phyloP scores from a whole-genome alignment of 352 stramenopile genomes.

The Phytophthora aleatoria region DNA sequence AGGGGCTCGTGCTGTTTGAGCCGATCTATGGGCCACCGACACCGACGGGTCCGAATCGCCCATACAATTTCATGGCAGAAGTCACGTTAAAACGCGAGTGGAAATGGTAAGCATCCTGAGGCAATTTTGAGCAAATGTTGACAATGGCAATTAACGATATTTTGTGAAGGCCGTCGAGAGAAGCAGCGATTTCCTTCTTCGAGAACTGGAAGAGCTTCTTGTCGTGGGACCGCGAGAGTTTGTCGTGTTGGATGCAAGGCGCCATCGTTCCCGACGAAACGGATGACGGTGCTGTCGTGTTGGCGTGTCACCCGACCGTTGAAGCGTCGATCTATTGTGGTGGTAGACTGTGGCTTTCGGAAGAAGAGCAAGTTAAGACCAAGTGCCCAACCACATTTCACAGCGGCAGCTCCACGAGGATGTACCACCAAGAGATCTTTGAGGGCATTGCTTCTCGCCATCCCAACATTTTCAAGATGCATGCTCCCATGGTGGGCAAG shows the following conservation, averaged over 20 bases:
- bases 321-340: slow-evolving; percentile 43
- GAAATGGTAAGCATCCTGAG: slow-evolving; percentile 26
- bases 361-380: slow-evolving; percentile 15
- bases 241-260: slow-evolving; percentile 37
- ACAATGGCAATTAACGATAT: too few species aligned
- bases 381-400: slow-evolving; percentile 42
- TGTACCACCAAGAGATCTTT: slow-evolving; percentile 33
- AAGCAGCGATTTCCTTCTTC: slow-evolving; percentile 36
- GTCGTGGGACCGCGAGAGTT: slow-evolving; percentile 43
- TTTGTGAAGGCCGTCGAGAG: slow-evolving; percentile 28
- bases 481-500: slow-evolving; percentile 23
- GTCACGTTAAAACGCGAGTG: slow-evolving; percentile 32
- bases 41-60: background rate
- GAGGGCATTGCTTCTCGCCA: slow-evolving; percentile 21
- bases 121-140: too few species aligned
- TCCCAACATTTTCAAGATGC: slow-evolving; percentile 35
- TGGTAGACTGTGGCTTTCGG: slow-evolving; percentile 30
- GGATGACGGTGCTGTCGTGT: slow-evolving; percentile 10
- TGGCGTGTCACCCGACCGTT: slow-evolving; percentile 32
- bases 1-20: slow-evolving; percentile 54
- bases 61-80: slow-evolving; percentile 35
- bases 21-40: slow-evolving; percentile 38
- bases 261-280: slow-evolving; percentile 34
- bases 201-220: slow-evolving; percentile 41
- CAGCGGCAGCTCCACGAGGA: slow-evolving; percentile 31